phyloP scores from a whole-genome alignment of 495 filamentous ascomycete species.

The Penicillium tannophilum region DNA sequence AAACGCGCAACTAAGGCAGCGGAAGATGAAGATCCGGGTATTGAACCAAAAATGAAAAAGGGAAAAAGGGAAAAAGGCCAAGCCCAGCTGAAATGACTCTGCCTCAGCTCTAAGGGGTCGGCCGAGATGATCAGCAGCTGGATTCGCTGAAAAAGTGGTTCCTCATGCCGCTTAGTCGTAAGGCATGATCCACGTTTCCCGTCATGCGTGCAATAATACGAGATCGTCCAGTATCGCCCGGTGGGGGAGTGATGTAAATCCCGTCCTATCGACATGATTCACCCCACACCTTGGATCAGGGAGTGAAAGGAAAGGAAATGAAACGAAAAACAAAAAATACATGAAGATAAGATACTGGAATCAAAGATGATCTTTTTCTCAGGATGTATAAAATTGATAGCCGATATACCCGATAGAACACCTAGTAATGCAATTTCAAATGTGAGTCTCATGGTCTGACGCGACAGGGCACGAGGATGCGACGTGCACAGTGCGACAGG shows the following conservation, averaged over 20 bases:
- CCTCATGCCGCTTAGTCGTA: constrained; percentile 14
- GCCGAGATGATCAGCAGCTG: constrained; percentile 33
- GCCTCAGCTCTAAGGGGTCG: constrained; percentile 1
- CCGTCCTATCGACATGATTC: neutral
- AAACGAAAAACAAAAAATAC: neutral
- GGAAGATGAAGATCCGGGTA: neutral
- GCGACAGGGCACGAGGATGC: constrained; percentile 9
- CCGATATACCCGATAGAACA: constrained; percentile 1
- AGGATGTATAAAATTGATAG: neutral
- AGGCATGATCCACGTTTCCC: constrained; percentile 29
- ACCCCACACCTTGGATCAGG: neutral
- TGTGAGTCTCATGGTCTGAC: neutral
- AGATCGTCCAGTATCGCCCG: constrained; percentile 13
- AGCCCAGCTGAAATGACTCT: constrained; percentile 1
- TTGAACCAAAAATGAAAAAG: neutral
- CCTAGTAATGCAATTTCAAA: constrained; percentile 18
- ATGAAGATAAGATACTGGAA: neutral
- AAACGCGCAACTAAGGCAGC: neutral
- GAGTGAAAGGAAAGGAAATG: neutral
- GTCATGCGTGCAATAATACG: constrained; percentile 26
- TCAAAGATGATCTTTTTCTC: neutral
- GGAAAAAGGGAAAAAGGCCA: neutral
- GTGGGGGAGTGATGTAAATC: constrained; percentile 12
- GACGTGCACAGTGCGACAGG: constrained; percentile 11
- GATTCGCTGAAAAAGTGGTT: constrained; percentile 19